Evolutionary conservation across 2,329 filamentous ascomycete species (phyloP).

Genomic region (Blumeria hordei): DNA sequence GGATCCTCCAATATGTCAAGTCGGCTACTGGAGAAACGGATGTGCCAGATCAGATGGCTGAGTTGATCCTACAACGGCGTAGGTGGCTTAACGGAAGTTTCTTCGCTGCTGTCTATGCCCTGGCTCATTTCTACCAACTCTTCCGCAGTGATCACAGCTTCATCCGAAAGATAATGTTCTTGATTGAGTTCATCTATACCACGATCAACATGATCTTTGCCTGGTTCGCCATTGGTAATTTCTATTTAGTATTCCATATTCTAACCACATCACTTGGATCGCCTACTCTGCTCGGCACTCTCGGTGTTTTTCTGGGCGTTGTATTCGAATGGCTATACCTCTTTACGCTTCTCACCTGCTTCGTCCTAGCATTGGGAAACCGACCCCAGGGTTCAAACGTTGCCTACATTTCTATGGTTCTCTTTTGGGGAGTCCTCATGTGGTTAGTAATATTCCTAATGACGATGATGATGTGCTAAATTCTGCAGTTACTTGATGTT

Average conservation of each 20-base stretch:
- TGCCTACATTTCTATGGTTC: slow-evolving; percentile 92
- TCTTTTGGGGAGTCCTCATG: slow-evolving; percentile 95
- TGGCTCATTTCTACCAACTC: slow-evolving; percentile 89
- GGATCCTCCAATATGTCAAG: slow-evolving; percentile 97
- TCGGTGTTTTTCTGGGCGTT: slow-evolving; percentile 60
- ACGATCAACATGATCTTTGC: slow-evolving; percentile 94
- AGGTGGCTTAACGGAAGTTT: slow-evolving; percentile 97
- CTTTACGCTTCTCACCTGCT: slow-evolving; percentile 75
- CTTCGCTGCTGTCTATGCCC: slow-evolving; percentile 88
- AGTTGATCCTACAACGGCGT: slow-evolving; percentile 84
- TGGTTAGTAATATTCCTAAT: slow-evolving; percentile 28
- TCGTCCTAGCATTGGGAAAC: slow-evolving; percentile 84
- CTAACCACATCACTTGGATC: slow-evolving; percentile 66
- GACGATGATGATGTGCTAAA: slow-evolving; percentile 2
- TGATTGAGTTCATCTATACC: slow-evolving; percentile 85
- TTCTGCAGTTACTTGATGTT: slow-evolving; percentile 62
- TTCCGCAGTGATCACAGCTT: slow-evolving; percentile 81
- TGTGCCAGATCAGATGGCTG: slow-evolving; percentile 79
- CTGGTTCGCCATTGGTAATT: slow-evolving; percentile 96
- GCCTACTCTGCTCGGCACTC: slow-evolving; percentile 42
- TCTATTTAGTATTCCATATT: slow-evolving; percentile 97
- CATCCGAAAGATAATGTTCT: slow-evolving; percentile 67
- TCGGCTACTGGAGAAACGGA: slow-evolving; percentile 92
- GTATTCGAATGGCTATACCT: slow-evolving; percentile 95
- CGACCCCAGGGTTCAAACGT: slow-evolving; percentile 80